A percentile compares a stretch with the other conserved stretches of the same genome.
Evolutionary conservation across 2,329 filamentous ascomycete species (phyloP).

Genomic region (Botrytis porri): DNA sequence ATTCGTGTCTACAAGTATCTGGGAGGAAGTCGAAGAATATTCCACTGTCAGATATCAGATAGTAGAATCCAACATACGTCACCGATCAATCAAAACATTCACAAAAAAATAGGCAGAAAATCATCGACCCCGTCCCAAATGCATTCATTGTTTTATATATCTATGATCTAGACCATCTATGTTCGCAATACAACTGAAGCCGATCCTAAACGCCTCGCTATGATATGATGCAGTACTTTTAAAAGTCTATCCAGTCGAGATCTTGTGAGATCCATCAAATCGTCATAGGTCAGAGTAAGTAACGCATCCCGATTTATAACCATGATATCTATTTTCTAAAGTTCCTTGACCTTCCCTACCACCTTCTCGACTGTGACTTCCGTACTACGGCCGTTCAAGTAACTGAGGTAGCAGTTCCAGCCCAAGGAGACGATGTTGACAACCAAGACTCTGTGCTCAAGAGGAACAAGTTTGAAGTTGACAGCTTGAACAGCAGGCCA

Average conservation of each 20-base stretch:
- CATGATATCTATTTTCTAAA: constrained; percentile 2
- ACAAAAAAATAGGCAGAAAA: background rate
- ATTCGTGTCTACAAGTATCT: background rate
- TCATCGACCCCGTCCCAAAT: background rate
- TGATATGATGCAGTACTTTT: constrained; percentile 18
- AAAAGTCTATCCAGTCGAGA: constrained; percentile 15
- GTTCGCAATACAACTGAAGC: background rate
- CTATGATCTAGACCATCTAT: constrained; percentile 5
- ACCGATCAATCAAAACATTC: constrained; percentile 1
- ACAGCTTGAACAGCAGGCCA: constrained; percentile 67
- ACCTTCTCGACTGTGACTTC: constrained; percentile 14
- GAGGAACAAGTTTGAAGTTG: constrained; percentile 69
- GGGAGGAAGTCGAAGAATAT: background rate
- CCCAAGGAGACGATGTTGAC: constrained; percentile 68
- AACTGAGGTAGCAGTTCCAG: constrained; percentile 44
- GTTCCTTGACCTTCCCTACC: constrained; percentile 17
- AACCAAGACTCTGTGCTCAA: constrained; percentile 66
- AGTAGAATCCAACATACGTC: constrained; percentile 7
- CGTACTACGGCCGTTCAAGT: constrained; percentile 31
- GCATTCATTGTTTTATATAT: constrained; percentile 8
- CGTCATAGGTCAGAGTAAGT: background rate
- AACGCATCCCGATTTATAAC: background rate
- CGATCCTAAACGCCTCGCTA: constrained; percentile 28
- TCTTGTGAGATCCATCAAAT: constrained; percentile 10
- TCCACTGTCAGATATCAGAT: background rate